These are phyloP conservation scores for Suaeda aralocaspica DNA, from an alignment of 148 eudicot genomes.

Conservation along the genomic window DNA sequence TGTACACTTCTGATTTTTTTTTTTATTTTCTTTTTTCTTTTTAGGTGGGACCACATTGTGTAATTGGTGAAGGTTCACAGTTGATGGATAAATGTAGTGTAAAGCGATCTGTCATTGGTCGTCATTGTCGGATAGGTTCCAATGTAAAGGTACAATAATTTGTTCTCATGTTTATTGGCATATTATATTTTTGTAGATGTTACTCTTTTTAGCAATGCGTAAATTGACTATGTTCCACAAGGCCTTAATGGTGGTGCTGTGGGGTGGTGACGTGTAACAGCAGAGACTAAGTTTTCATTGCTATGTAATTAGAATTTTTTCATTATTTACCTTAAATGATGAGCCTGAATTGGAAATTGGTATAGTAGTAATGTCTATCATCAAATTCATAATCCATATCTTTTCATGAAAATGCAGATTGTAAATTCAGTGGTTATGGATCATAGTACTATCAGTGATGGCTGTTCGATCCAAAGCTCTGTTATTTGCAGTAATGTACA, in stretches of 20 bases:
- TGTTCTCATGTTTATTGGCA: background rate
- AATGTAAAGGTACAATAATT: conserved; percentile 71
- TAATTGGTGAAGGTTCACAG: conserved; percentile 94
- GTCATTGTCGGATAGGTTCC: conserved; percentile 93
- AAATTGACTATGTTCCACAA: background rate
- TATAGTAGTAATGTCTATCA: background rate
- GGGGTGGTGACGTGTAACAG: background rate
- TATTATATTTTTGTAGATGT: background rate
- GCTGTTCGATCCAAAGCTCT: conserved; percentile 95
- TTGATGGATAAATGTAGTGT: conserved; percentile 98
- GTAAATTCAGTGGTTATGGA: conserved; percentile 87
- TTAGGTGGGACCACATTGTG: conserved; percentile 92
- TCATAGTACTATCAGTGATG: conserved; percentile 81
- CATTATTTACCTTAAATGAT: background rate
- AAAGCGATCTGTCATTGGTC: conserved; percentile 88
- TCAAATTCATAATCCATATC: background rate
- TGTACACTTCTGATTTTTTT: conserved; percentile 2
- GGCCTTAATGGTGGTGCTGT: background rate
- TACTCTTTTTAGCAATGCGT: background rate
- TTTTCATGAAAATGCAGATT: conserved; percentile 43
- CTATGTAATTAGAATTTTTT: background rate
- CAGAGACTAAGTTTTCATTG: background rate
- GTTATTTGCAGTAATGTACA: conserved; percentile 90
- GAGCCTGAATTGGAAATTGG: background rate
- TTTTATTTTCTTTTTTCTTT: conserved; percentile 13